Conservation (phyloP, 306 rosid genomes). For the Prunus davidiana region DNA sequence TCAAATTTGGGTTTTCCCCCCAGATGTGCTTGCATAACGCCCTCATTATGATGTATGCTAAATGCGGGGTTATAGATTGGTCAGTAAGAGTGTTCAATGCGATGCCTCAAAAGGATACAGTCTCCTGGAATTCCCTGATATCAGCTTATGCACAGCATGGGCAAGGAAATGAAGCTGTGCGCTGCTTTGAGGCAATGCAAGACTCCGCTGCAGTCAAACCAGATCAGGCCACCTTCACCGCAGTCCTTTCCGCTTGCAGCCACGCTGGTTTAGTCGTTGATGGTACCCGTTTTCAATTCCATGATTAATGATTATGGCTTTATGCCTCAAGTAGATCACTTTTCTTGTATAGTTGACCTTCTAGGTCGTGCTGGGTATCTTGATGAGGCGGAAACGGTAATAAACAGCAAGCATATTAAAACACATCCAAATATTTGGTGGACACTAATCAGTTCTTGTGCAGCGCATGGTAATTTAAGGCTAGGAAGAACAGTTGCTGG, state of each 20-base stretch:
- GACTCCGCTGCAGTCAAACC: slow-evolving; percentile 43
- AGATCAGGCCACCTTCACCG: slow-evolving; percentile 68
- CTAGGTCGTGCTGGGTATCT: slow-evolving; percentile 70
- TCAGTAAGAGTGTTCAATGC: slow-evolving; percentile 56
- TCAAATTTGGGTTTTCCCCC: slow-evolving; percentile 35
- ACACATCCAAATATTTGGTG: slow-evolving; percentile 65
- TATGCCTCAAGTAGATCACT: slow-evolving; percentile 60
- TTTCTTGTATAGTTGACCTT: slow-evolving; percentile 76
- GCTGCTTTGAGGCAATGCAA: slow-evolving; percentile 59
- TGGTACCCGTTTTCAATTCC: slow-evolving; percentile 47
- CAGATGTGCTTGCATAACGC: slow-evolving; percentile 45
- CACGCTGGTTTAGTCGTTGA: slow-evolving; percentile 69
- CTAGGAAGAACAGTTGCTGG: slow-evolving; percentile 60
- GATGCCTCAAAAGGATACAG: slow-evolving; percentile 57
- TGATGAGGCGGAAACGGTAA: slow-evolving; percentile 63
- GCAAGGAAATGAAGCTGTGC: slow-evolving; percentile 61
- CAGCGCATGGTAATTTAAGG: slow-evolving; percentile 64
- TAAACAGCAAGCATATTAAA: slow-evolving; percentile 43
- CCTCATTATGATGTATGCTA: slow-evolving; percentile 66
- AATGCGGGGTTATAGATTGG: slow-evolving; percentile 60
- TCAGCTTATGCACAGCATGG: slow-evolving; percentile 81
- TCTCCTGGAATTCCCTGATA: slow-evolving; percentile 78
- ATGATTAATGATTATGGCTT: slow-evolving; percentile 50
- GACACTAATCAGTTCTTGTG: slow-evolving; percentile 85
- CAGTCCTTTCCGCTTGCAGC: slow-evolving; percentile 79